Base-by-base conservation (phyloP, 2,329 filamentous ascomycete genomes). In the Penicillium sp. region DNA sequence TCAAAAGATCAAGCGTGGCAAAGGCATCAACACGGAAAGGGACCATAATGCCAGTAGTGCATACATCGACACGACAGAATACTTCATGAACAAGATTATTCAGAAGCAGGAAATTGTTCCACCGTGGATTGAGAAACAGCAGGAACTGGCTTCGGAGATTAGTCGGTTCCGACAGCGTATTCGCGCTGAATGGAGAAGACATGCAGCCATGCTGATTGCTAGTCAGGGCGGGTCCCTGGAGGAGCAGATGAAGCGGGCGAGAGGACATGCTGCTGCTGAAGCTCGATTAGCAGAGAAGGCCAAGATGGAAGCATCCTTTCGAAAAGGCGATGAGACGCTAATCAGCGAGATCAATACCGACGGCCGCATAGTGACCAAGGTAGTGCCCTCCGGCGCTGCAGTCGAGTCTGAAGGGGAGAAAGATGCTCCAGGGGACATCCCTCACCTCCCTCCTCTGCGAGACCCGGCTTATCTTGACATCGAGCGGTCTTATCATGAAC, bases 51-150 rank as follows among this genome's bases (percentile, higher is more conserved):
- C 87, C 1, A 85, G 85, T 57, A 94, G 86, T 57, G 89, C 93
- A 0, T 97, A 95, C 61, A 81, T 97, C 47, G 89, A 97, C 63
- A 97, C 91, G 0, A 97, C 93, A 0, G 91, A 97, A 69, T 96
- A 96, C 66, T 87, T 97, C 59, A 86, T 97, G 85, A 97, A 98
- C 71, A 93, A 94, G 70, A 96, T 97, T 74, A 96, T 98, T 53
- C 87, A 96, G 70, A 85, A 86, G 48, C 93, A 98, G 68, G 90
- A 95, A 16, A 87, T 97, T 49, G 88, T 95, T 0, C 93, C 93
- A 0, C 91, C 91, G 0, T 98, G 93, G 93, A 97, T 98, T 49
- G 93, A 98, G 69, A 97, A 96, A 70, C 93, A 98, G 67, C 91
- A 97, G 64, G 89, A 96, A 60, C 73, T 97, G 5, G 77, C 82